phyloP scores from a whole-genome alignment of 2,329 filamentous ascomycete species.

The Botrytis fabae region DNA sequence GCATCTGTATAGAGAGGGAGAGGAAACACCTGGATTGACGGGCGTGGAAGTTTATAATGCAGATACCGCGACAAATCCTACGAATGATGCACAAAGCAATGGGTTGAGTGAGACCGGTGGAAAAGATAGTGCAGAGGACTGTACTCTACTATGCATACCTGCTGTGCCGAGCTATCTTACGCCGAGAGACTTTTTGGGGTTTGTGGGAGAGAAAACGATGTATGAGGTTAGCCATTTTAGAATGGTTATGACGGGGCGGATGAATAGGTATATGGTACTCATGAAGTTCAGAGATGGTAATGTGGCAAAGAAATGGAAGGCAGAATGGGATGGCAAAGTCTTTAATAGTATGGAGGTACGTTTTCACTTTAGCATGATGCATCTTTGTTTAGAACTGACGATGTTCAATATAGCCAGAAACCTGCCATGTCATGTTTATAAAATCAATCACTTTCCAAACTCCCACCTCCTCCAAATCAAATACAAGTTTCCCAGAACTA shows the following conservation, averaged over 20 bases:
- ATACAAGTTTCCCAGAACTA: constrained; percentile 56
- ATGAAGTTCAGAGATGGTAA: constrained; percentile 84
- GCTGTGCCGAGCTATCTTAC: constrained; percentile 94
- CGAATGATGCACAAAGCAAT: constrained; percentile 33
- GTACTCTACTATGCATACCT: constrained; percentile 87
- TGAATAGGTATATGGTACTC: constrained; percentile 91
- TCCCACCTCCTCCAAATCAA: constrained; percentile 34
- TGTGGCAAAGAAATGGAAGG: constrained; percentile 76
- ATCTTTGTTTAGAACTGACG: constrained; percentile 14
- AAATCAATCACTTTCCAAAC: constrained; percentile 82
- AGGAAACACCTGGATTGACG: constrained; percentile 67
- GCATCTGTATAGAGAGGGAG: constrained; percentile 84
- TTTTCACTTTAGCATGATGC: constrained; percentile 28
- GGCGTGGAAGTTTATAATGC: constrained; percentile 34
- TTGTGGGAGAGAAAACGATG: constrained; percentile 84
- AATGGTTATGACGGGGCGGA: constrained; percentile 84
- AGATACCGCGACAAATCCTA: constrained; percentile 7
- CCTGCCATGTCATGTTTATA: constrained; percentile 92
- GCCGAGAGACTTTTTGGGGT: constrained; percentile 85
- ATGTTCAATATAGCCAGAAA: constrained; percentile 65
- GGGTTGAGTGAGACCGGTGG: constrained; percentile 43
- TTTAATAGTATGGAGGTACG: constrained; percentile 88
- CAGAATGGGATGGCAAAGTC: constrained; percentile 86
- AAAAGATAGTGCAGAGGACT: constrained; percentile 50
- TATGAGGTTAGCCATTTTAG: constrained; percentile 89